phyloP scores from a whole-genome alignment of 441 rosid genomes.

The Bocquillonia castaneifolia region DNA sequence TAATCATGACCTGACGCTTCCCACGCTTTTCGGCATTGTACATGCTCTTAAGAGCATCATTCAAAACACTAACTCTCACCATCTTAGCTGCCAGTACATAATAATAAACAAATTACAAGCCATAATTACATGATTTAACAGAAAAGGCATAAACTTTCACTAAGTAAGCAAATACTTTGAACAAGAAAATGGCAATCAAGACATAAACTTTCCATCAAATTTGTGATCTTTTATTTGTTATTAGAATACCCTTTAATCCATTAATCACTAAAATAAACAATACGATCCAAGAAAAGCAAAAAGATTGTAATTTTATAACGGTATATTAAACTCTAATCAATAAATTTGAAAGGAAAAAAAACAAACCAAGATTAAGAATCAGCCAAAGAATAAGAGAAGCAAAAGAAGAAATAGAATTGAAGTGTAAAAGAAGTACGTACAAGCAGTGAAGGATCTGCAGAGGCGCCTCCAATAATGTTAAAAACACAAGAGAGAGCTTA shows the following conservation, averaged over 20 bases:
- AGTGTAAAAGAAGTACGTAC: neutral
- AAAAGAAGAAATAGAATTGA: no score
- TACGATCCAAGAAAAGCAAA: no score
- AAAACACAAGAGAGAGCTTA: neutral
- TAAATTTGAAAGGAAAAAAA: neutral
- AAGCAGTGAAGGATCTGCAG: slow-evolving; percentile 2
- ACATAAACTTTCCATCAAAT: neutral
- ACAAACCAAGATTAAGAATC: neutral
- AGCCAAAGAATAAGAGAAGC: neutral
- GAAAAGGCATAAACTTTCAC: neutral
- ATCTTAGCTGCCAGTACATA: slow-evolving; percentile 28
- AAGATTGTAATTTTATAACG: neutral
- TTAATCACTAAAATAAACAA: neutral
- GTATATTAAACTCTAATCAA: neutral
- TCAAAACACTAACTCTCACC: slow-evolving; percentile 69
- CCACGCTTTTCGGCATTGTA: slow-evolving; percentile 67
- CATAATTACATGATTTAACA: no score
- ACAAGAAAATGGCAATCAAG: neutral
- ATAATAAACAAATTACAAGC: neutral
- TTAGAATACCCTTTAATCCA: neutral
- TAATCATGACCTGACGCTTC: slow-evolving; percentile 59
- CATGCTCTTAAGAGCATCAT: slow-evolving; percentile 71
- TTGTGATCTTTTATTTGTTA: neutral
- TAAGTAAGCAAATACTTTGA: neutral
- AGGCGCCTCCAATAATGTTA: neutral